Evolutionary conservation across 495 filamentous ascomycete species (phyloP), one percentile per base, ranked within the genome.

Genomic region (Trichoderma asperelloides): DNA sequence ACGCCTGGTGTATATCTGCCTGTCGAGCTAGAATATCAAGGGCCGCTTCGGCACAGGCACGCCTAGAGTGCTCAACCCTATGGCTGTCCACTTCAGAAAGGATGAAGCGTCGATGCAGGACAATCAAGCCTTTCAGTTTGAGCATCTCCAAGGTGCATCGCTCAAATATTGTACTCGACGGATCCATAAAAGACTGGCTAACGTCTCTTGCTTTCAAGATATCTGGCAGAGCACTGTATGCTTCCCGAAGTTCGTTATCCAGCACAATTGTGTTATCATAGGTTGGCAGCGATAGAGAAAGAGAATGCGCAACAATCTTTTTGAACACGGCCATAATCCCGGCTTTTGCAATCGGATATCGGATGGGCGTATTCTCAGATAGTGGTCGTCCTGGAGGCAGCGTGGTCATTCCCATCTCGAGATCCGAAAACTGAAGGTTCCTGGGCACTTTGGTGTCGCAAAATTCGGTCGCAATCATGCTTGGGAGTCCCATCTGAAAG

Each of bases 401-500:
- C n/a, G 69, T 69, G 49, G 72, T 70, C 23, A 74, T 73, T 39
- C 77, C 74, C 33, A 79, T 74, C 49, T 78, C 74, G 63, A 84
- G 79, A 63, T 85, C 82, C 7, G 74, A 70, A 63, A 84, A 81
- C 37, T 73, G 72, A 0, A 81, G 69, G 66, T 84, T 85, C 11
- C 73, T 66, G 3, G 82, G 81, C 21, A 70, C 66, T 43, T 74
- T 72, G 2, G 81, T 82, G 66, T 84, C 82, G 65, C 75, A 82
- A 28, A 79, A 76, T 25, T 78, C 75, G 16, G 77, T 70, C 1
- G 75, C 74, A 41, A 83, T 75, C 40, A 80, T 76, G 2, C 76
- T 73, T 8, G 82, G 84, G 67, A 85, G 71, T 6, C 83, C 83
- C 67, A 80, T 74, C 65, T 85, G 81, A 49, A 82, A 81, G 62